Percentiles rank a stretch among this genome's conserved stretches.
These are phyloP conservation scores for Paraphoma sp. DNA, from an alignment of 2,329 filamentous ascomycete genomes.

Conservation along the genomic window DNA sequence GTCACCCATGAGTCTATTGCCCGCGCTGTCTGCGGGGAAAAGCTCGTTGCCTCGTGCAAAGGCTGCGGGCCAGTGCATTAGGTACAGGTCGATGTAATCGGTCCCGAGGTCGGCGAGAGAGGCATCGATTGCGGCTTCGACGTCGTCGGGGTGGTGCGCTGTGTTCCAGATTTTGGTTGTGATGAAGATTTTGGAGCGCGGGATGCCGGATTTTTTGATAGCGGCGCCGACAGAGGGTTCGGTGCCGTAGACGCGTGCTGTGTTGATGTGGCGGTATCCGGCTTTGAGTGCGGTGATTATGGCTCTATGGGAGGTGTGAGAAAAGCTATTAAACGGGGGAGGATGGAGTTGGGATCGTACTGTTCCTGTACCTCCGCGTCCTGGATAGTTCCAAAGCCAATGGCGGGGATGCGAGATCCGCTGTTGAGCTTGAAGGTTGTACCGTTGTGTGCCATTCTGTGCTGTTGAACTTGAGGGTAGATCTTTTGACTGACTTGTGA, in stretches of 20 bases:
- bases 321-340: not conserved
- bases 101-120: slow-evolving; percentile 78
- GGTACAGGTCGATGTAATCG: slow-evolving; percentile 89
- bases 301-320: slow-evolving; percentile 31
- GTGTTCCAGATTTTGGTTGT: slow-evolving; percentile 90
- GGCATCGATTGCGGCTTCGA: slow-evolving; percentile 74
- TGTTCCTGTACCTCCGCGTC: slow-evolving; percentile 39
- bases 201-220: slow-evolving; percentile 39
- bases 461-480: slow-evolving; percentile 13
- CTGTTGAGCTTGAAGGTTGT: slow-evolving; percentile 64
- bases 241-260: slow-evolving; percentile 35
- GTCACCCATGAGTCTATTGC: slow-evolving; percentile 29
- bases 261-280: slow-evolving; percentile 42
- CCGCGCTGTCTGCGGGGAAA: slow-evolving; percentile 59
- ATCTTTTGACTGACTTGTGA: slow-evolving; percentile 24
- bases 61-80: slow-evolving; percentile 81
- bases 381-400: slow-evolving; percentile 63
- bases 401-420: slow-evolving; percentile 76
- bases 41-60: slow-evolving; percentile 71
- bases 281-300: slow-evolving; percentile 43
- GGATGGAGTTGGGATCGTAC: slow-evolving; percentile 5
- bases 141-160: slow-evolving; percentile 74
- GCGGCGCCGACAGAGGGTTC: slow-evolving; percentile 32
- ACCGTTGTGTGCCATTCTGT: slow-evolving; percentile 42
- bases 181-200: slow-evolving; percentile 49